Conservation (phyloP, 345 rosid genomes). For the Carallia pectinifolia region DNA sequence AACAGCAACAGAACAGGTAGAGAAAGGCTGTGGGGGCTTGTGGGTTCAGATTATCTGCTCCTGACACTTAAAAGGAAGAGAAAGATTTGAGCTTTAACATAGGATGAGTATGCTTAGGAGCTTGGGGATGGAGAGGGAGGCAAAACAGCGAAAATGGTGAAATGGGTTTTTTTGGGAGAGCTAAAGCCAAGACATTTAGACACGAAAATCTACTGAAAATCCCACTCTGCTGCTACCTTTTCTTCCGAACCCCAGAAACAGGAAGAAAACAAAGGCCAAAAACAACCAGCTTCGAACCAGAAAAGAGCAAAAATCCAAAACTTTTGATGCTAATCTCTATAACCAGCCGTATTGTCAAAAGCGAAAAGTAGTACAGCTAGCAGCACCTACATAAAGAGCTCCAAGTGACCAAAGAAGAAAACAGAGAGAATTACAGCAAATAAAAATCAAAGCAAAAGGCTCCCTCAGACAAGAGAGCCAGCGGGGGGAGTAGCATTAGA, state of each 20-base stretch:
- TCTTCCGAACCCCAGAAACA: not conserved
- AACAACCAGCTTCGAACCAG: not conserved
- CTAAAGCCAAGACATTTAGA: not conserved
- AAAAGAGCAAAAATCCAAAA: not conserved
- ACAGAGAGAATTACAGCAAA: not conserved
- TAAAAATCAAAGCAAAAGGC: slow-evolving; percentile 18
- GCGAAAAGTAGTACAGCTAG: no score
- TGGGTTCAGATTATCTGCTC: no score
- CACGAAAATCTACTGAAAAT: not conserved
- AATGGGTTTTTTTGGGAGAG: not conserved
- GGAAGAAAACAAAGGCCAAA: slow-evolving; percentile 1
- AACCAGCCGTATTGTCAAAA: not conserved
- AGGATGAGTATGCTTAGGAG: slow-evolving; percentile 6
- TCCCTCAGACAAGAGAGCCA: slow-evolving; percentile 51
- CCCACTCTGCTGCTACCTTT: no score
- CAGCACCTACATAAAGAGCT: no score
- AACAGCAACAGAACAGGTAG: slow-evolving; percentile 1
- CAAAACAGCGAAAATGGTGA: not conserved
- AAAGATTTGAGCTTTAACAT: slow-evolving; percentile 19
- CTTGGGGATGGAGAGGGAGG: not conserved
- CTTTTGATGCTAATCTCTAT: not conserved
- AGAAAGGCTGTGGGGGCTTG: not conserved
- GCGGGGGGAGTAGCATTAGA: slow-evolving; percentile 27
- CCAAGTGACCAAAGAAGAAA: not conserved
- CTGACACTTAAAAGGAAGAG: not conserved